Evolutionary conservation across 75 land plant species (phyloP).

Genomic region (Azolla pinnata): DNA sequence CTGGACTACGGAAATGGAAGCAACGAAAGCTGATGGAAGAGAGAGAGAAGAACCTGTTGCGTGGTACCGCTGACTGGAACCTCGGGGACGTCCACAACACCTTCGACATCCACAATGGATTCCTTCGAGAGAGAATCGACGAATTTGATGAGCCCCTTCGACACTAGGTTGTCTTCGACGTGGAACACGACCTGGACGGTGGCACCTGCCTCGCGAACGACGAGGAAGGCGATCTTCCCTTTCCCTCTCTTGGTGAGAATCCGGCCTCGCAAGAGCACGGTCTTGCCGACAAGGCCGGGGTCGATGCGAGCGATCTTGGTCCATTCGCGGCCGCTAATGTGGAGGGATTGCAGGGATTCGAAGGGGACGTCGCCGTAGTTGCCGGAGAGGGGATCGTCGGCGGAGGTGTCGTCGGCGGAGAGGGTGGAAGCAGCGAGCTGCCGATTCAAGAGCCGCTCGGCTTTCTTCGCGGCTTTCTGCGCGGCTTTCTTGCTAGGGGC

Average conservation of each 20-base stretch:
- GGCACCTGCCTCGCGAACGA: constrained; percentile 46
- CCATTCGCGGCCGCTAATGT: constrained; percentile 42
- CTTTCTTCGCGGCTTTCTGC: constrained; percentile 52
- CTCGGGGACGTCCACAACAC: constrained; percentile 50
- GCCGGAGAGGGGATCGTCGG: constrained; percentile 41
- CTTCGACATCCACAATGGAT: constrained; percentile 67
- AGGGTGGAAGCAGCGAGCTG: constrained; percentile 33
- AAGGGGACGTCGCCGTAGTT: constrained; percentile 67
- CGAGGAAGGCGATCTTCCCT: constrained; percentile 65
- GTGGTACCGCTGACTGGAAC: constrained; percentile 57
- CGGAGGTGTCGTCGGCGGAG: constrained; percentile 11
- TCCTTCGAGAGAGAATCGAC: constrained; percentile 55
- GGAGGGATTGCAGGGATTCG: constrained; percentile 47
- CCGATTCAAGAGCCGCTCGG: constrained; percentile 20
- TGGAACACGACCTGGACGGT: constrained; percentile 71
- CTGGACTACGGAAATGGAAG: no score
- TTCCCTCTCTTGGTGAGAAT: constrained; percentile 61
- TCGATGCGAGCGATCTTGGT: constrained; percentile 28
- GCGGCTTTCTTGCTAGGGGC: constrained; percentile 52
- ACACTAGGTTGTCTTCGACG: constrained; percentile 33
- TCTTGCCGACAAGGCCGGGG: constrained; percentile 24
- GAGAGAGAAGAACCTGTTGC: constrained; percentile 52
- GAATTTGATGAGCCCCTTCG: constrained; percentile 64
- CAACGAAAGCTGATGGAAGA: no score
- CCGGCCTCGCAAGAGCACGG: constrained; percentile 57